Percentiles rank a stretch among this genome's conserved stretches.
Conservation (phyloP, 345 rosid species). For the Adansonia digitata region DNA sequence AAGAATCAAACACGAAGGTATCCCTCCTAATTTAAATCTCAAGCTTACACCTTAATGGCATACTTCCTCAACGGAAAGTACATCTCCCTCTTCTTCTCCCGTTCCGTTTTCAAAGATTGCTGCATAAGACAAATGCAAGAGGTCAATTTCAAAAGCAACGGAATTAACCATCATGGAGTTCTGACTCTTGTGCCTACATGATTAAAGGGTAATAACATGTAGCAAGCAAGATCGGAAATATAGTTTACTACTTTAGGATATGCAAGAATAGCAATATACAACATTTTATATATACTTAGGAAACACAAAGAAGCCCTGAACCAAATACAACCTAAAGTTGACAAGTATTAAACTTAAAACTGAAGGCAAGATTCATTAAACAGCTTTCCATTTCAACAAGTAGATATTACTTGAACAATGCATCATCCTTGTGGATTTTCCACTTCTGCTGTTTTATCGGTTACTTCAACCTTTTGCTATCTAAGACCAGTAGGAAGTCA, state of each 20-base stretch:
- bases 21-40: not conserved
- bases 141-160: not conserved
- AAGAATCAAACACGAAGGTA: conserved; percentile 2
- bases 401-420: not conserved
- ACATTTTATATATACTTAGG: not conserved
- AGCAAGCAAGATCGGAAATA: not conserved
- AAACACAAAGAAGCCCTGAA: not conserved
- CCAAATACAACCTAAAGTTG: not conserved
- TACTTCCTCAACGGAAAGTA: conserved; percentile 69
- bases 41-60: conserved; percentile 37
- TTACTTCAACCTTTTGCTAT: not conserved
- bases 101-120: conserved; percentile 60
- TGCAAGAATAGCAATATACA: too few species aligned
- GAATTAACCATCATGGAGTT: not conserved
- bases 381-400: not conserved
- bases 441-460: not conserved
- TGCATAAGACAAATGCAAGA: conserved; percentile 14
- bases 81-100: conserved; percentile 66
- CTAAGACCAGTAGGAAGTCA: not conserved
- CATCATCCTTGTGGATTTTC: not conserved
- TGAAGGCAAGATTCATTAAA: not conserved
- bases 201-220: not conserved
- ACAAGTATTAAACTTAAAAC: not conserved
- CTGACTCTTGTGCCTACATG: not conserved
- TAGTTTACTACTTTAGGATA: not conserved